Base-by-base conservation (phyloP, 1,139 yeast genomes). In the Protomyces lactucae-debilis region DNA sequence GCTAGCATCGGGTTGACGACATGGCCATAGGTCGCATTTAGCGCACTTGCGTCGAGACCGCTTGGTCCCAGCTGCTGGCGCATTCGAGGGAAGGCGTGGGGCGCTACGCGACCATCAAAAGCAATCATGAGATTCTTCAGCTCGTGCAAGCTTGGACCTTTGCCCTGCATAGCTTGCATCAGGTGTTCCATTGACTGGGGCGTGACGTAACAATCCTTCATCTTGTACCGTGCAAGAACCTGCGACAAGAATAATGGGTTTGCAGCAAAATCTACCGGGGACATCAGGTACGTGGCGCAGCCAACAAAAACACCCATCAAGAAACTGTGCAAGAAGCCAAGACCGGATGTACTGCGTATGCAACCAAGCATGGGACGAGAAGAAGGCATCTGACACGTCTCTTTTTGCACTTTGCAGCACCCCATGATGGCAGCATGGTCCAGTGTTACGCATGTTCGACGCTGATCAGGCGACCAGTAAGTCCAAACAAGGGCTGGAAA, bases 401-500 rank as follows among this genome's bases (percentile, higher is more conserved):
- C 98, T 71, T 93, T 93, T 72, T 91, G 83, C 14, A 89, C 87
- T 71, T 92, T 90, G 74, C 97, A 91, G 74, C 89, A 83, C 0
- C 91, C 86, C 72, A 93, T 76, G 14, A 93, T 78, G 55, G 84
- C 82, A 52, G 80, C 78, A 72, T 88, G 95, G 46, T 84, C 79
- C 65, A 86, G 75, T n/a, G 80, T 79, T 1, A 87, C 86, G 0
- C 88, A 89, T 1, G 83, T 80, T 68, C 89, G 79, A 52, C 84
- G 80, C 71, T 87, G 88, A 71, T 90, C 96, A 0, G 92, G 80
- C 0, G 89, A 83, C 79, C 86, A 86, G 70, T 83, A 82, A 40
- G 86, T 73, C 86, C 91, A 83, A 0, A 87, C 81, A 68, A 87
- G 69, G 0, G 87, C 87, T 2, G 78, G 72, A 55, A 68, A 72